Base-by-base conservation (phyloP, 345 rosid genomes). In the Salix dunnii region DNA sequence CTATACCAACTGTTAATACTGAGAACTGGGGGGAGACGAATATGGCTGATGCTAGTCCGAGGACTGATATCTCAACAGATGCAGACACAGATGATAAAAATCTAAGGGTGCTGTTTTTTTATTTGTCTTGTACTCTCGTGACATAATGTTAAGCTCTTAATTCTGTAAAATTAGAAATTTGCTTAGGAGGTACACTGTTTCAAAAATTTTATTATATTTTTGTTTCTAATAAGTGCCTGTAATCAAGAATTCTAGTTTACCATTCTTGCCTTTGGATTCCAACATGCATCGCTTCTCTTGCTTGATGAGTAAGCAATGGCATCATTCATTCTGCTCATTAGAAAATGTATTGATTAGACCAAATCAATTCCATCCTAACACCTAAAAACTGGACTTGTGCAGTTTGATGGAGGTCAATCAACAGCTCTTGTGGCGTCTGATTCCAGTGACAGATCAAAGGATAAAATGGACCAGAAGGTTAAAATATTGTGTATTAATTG, bases 1-100 rank as follows among this genome's bases (percentile, higher is more conserved):
- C 86, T 30, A 36, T 77, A 68, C 78, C 87, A 82, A 77, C 84
- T 80, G 78, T 80, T 78, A 71, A 76, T 76, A 80, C 86, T 70
- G 88, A 84, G 79, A 84, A 82, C 76, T 86, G 84, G 81, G 85
- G 82, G 72, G 86, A 80, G 80, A 84, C 81, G 71, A 76, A 69
- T 77, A 96, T 96, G 99, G 98, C 94, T 70, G 99, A 96, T 84
- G 90, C 81, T 61, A 96, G 99, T 90, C 99, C 98, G 0, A 85
- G 85, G 84, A 92, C 97, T 18, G 97, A 91, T 84, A 89, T 82
- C 71, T 96, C 98, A 67, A 92, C 97, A 11, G 98, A 94, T 83
- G 98, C 77, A 7, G 97, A 94, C 80, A 91, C 96, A 10, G 98
- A 96, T 82, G 95, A 93, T 68, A 90, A 87, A 84, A 87, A 82